Evolutionary conservation across 108 stramenopile species (phyloP), one percentile per base, ranked within the genome.

Genomic region (Asterionellopsis glacialis): DNA sequence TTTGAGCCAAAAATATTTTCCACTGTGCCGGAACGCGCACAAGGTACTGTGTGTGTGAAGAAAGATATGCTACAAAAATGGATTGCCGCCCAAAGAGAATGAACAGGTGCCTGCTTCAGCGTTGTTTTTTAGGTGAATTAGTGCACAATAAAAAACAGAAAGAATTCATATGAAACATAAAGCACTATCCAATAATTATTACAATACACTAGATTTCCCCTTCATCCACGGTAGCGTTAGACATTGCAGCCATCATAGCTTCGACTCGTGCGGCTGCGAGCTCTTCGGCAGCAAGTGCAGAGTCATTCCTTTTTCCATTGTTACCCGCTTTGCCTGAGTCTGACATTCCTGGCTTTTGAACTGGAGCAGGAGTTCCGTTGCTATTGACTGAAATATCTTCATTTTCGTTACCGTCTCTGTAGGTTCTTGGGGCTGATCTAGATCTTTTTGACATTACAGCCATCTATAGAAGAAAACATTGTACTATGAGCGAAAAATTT

Each of bases 221-320:
- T 38, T 68, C 60, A 18, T 62, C 51, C 18, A 61, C 19, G 38
- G 24, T 53, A 2, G 65, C 39, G 18, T 44, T 56, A n/a, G 80
- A 62, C 54, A 81, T 44, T n/a, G 66, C 60, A 15, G 66, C 59
- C 83, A 86, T 84, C 82, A 90, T 82, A 19, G 78, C 82, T 56
- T 84, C 80, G 11, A 90, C 81, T 50, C 83, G 78, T 14, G 76
- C 75, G 11, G 75, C 75, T 11, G 85, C 82, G 18, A 81, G 73
- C n/a, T 80, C 61, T 58, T 90, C 82, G 1, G 82, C 87, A 45
- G 65, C 65, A 11, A 9, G 7, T 42, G 39, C 56, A 3, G 56
- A 41, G 14, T 57, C 56, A 41, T 2, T 57, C 22, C 41, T 57
- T 57, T 39, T 57, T 39, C 24, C 22, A 24, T 3, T 24, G 5